Evolutionary conservation across 2,329 filamentous ascomycete species (phyloP).

Genomic region (Knoxdaviesia capensis): DNA sequence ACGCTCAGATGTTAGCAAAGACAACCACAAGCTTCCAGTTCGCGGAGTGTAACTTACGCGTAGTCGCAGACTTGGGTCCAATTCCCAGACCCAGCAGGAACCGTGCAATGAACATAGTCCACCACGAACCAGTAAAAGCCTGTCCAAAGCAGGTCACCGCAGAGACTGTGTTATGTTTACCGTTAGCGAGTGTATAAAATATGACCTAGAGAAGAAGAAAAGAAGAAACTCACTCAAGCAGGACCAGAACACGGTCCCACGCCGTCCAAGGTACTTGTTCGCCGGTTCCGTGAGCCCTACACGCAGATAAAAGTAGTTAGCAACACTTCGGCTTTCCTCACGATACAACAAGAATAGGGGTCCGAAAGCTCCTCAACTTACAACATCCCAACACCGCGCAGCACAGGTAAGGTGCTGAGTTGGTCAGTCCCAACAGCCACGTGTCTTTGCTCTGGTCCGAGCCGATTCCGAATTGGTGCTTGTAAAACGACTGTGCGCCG

Average conservation of each 20-base stretch:
- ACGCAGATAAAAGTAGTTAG: too few species aligned
- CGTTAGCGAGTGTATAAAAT: not conserved
- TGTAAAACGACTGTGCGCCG: slow-evolving; percentile 47
- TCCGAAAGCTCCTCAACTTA: not conserved
- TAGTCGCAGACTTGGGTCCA: slow-evolving; percentile 49
- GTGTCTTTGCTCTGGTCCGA: slow-evolving; percentile 24
- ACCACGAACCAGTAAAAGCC: slow-evolving; percentile 27
- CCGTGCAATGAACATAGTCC: slow-evolving; percentile 50
- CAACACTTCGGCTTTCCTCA: not conserved
- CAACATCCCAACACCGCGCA: slow-evolving; percentile 53
- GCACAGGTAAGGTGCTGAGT: slow-evolving; percentile 41
- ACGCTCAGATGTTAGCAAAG: too few species aligned
- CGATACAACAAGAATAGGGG: too few species aligned
- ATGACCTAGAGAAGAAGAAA: not conserved
- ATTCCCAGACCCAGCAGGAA: slow-evolving; percentile 52
- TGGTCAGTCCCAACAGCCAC: slow-evolving; percentile 42
- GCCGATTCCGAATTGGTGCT: slow-evolving; percentile 37
- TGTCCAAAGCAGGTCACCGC: slow-evolving; percentile 31
- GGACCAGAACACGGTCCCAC: slow-evolving; percentile 51
- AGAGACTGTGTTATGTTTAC: slow-evolving; percentile 31
- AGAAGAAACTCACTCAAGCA: slow-evolving; percentile 30
- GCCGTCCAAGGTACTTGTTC: slow-evolving; percentile 48
- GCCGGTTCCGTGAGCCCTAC: slow-evolving; percentile 44
- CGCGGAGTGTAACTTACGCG: slow-evolving; percentile 11
- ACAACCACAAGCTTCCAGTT: too few species aligned